phyloP scores from a whole-genome alignment of 2,329 filamentous ascomycete genomes.

The Delphinella strobiligena region DNA sequence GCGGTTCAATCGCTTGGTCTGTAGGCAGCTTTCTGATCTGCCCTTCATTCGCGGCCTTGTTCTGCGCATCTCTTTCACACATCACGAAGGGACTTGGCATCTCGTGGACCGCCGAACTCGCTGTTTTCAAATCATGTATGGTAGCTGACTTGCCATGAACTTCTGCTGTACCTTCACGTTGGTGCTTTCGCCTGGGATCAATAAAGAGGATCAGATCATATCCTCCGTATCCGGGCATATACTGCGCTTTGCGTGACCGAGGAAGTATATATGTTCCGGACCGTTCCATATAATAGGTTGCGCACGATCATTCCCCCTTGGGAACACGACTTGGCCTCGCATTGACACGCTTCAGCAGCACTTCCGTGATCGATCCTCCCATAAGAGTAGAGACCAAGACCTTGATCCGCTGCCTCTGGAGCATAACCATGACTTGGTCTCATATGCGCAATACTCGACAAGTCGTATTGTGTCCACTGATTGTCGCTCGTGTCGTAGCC shows the following conservation, averaged over 20 bases:
- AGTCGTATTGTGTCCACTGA: slow-evolving; percentile 18
- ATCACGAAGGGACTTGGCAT: no score
- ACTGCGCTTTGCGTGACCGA: slow-evolving; percentile 20
- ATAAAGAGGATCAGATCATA: no score
- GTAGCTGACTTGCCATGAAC: no score
- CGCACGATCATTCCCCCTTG: slow-evolving; percentile 30
- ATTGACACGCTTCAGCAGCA: slow-evolving; percentile 7
- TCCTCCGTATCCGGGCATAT: slow-evolving; percentile 23
- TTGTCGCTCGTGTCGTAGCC: slow-evolving; percentile 17
- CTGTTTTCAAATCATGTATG: no score
- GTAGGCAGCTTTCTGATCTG: no score
- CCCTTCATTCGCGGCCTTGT: no score
- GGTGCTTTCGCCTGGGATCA: no score
- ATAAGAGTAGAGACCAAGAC: slow-evolving; percentile 28
- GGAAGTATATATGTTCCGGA: slow-evolving; percentile 27
- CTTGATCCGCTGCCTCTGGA: slow-evolving; percentile 25
- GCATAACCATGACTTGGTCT: slow-evolving; percentile 25
- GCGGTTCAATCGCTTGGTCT: no score
- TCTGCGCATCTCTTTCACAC: no score
- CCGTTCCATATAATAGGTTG: slow-evolving; percentile 22
- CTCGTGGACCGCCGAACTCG: no score
- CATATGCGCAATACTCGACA: slow-evolving; percentile 13
- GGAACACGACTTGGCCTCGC: slow-evolving; percentile 12
- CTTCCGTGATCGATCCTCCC: slow-evolving; percentile 26
- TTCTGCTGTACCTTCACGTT: no score